These are phyloP conservation scores for Neurospora terricola DNA, from an alignment of 495 filamentous ascomycete genomes.

Conservation along the genomic window DNA sequence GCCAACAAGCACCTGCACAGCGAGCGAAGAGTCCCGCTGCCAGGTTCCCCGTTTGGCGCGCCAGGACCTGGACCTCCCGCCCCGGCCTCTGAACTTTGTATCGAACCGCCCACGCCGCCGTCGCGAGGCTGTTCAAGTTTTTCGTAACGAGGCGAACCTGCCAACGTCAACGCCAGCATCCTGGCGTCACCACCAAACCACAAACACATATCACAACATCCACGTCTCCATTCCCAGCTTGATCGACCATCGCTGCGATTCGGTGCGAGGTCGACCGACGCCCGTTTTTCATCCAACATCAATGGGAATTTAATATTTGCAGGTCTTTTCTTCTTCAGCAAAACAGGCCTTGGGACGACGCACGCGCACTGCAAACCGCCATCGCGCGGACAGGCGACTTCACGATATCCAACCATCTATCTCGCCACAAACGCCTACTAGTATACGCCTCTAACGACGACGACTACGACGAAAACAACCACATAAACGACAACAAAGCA, in stretches of 20 bases:
- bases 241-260: slow-evolving; percentile 11
- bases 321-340: not conserved
- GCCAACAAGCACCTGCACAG: not conserved
- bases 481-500: not conserved
- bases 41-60: not conserved
- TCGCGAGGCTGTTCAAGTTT: not conserved
- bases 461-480: not conserved
- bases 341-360: slow-evolving; percentile 1
- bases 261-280: slow-evolving; percentile 5
- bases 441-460: not conserved
- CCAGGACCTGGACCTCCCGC: not conserved
- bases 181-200: not conserved
- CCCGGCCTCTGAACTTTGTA: not conserved
- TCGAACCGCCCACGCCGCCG: not conserved
- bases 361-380: slow-evolving; percentile 9
- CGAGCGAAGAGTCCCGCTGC: not conserved
- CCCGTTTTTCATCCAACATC: slow-evolving; percentile 5
- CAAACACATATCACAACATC: not conserved
- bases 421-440: not conserved
- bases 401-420: not conserved
- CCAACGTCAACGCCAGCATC: not conserved
- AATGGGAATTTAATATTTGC: slow-evolving; percentile 7
- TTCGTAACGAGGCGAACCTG: not conserved
- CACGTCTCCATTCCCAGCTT: not conserved
- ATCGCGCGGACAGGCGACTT: slow-evolving; percentile 6